These are phyloP conservation scores for Fusarium aywerte DNA, from an alignment of 2,329 filamentous ascomycete species.

Conservation along the genomic window DNA sequence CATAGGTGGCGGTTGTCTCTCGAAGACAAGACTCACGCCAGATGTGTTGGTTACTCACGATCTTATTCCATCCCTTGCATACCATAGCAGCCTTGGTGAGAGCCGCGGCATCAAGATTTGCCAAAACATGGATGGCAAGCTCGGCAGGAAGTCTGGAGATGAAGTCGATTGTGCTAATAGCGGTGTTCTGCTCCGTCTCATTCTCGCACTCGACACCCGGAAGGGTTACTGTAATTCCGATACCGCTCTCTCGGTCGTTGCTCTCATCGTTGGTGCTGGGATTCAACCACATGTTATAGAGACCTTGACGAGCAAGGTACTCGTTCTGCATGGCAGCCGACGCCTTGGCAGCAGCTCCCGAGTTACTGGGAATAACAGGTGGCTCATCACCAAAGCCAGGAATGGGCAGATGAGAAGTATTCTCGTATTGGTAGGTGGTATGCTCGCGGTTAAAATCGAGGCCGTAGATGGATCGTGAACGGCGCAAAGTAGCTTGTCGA, in stretches of 20 bases:
- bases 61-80: conserved; percentile 60
- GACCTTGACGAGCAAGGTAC: conserved; percentile 51
- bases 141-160: conserved; percentile 65
- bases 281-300: conserved; percentile 57
- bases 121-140: conserved; percentile 68
- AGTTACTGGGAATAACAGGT: conserved; percentile 69
- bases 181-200: conserved; percentile 50
- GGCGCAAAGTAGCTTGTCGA: conserved; percentile 63
- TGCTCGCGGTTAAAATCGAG: conserved; percentile 49
- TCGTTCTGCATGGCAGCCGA: conserved; percentile 70
- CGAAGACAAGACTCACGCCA: conserved; percentile 73
- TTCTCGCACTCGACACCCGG: conserved; percentile 51
- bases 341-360: conserved; percentile 70
- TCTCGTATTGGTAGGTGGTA: conserved; percentile 40
- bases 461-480: conserved; percentile 59
- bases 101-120: conserved; percentile 64
- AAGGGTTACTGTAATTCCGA: conserved; percentile 67
- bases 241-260: conserved; percentile 72
- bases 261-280: conserved; percentile 56
- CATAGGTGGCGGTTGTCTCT: conserved; percentile 69
- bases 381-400: conserved; percentile 65
- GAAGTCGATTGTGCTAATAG: conserved; percentile 68
- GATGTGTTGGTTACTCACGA: conserved; percentile 65
- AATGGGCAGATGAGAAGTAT: conserved; percentile 52
- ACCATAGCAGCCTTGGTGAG: conserved; percentile 63